Evolutionary conservation across 2,329 filamentous ascomycete genomes (phyloP).

Genomic region (Zasmidium citrigriseum): DNA sequence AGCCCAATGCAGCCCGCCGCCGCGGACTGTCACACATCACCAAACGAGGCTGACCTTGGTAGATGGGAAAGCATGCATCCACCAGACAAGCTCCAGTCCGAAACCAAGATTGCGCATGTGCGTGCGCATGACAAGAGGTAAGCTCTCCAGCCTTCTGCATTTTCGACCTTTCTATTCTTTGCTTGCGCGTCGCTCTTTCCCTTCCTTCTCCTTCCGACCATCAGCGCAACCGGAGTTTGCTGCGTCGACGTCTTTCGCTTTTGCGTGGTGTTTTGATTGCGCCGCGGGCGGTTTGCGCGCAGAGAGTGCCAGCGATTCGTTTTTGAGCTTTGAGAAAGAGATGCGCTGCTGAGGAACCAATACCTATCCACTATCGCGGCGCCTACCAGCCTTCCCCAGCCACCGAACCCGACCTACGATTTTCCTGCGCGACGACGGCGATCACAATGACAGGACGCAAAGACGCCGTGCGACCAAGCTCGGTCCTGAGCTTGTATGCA

Average conservation of each 20-base stretch:
- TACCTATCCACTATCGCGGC: not conserved
- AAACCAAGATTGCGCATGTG: not conserved
- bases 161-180: not conserved
- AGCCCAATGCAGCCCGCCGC: not conserved
- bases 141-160: not conserved
- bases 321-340: not conserved
- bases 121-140: not conserved
- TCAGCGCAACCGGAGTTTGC: not conserved
- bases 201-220: not conserved
- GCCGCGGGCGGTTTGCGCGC: not conserved
- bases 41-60: conserved; percentile 5
- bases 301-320: not conserved
- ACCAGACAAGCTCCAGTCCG: not conserved
- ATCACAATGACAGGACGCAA: conserved; percentile 8
- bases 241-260: not conserved
- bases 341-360: not conserved
- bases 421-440: not conserved
- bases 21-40: not conserved
- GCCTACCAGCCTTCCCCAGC: conserved; percentile 15
- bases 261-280: not conserved
- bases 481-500: conserved; percentile 9
- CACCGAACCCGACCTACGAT: conserved; percentile 8
- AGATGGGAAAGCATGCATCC: not conserved
- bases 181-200: not conserved
- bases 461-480: conserved; percentile 8